These are phyloP conservation scores for Sugiyamaella smithiae DNA, from an alignment of 805 yeast species.

Conservation along the genomic window DNA sequence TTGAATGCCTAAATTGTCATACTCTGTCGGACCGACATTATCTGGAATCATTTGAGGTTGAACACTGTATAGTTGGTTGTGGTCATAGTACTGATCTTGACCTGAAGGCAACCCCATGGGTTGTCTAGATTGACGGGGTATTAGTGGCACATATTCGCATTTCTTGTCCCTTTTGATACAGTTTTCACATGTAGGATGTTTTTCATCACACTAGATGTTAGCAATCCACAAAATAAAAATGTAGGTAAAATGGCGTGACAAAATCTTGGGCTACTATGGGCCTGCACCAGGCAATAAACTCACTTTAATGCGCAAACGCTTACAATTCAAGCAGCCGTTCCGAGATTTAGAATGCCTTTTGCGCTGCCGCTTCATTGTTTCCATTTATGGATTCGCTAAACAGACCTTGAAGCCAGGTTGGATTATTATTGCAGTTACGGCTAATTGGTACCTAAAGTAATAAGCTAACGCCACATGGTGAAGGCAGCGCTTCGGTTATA, in stretches of 20 bases:
- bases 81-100: too few relatives aligned
- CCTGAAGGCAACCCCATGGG: too few relatives aligned
- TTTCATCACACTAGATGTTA: constrained; percentile 25
- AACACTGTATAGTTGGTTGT: too few relatives aligned
- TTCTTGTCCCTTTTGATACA: constrained; percentile 22
- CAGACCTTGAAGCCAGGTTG: too few relatives aligned
- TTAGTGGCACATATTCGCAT: constrained; percentile 17
- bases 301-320: constrained; percentile 25
- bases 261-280: too few relatives aligned
- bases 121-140: not conserved
- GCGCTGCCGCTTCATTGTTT: constrained; percentile 17
- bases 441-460: too few relatives aligned
- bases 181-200: constrained; percentile 24
- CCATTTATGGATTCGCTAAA: not conserved
- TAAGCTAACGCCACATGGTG: too few relatives aligned
- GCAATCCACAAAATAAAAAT: not conserved
- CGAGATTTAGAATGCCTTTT: constrained; percentile 26
- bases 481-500: too few relatives aligned
- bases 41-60: not conserved
- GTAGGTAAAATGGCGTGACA: too few relatives aligned
- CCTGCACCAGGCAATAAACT: too few relatives aligned
- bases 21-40: not conserved
- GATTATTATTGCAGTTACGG: too few relatives aligned
- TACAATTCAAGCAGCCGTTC: constrained; percentile 28
- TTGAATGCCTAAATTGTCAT: too few relatives aligned